Base-by-base conservation (phyloP, 2,329 filamentous ascomycete species). In the Stachybotrys chartarum region DNA sequence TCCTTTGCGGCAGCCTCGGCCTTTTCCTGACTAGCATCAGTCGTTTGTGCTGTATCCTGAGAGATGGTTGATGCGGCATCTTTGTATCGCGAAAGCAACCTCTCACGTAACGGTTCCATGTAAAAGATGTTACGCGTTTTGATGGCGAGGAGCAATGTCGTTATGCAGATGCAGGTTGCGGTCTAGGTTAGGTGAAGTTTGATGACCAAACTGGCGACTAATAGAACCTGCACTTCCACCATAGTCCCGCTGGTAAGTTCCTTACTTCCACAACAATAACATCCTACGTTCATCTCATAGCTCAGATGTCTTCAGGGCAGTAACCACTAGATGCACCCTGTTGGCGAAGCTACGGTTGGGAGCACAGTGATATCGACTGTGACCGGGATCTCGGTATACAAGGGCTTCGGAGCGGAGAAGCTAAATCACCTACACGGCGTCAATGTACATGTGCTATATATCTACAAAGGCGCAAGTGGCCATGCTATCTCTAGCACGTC, bases 401-500 rank as follows among this genome's bases (percentile, higher is more conserved):
- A 47, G 16, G n/a, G n/a, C n/a, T n/a, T n/a, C n/a, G n/a, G 24
- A 24, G 24, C 24, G 24, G 24, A 24, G 24, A 4, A 24, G 24
- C 24, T 24, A 24, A 24, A 24, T 24, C 24, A 24, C 24, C 2
- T 4, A 24, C 24, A 24, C 24, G 24, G 24, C 24, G 24, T 42
- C 35, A 42, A 47, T 24, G 17, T 47, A 47, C 45, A 47, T 12
- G 16, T 60, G 51, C 58, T 64, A 59, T 58, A 58, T 57, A 59
- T 60, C 54, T 58, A 55, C 45, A 47, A n/a, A 47, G 6, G 16
- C 45, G 45, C 16, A 24, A 17, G 16, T n/a, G 18, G 7, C 7
- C 45, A 47, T n/a, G 45, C 17, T 47, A 47, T 17, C 52, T 59
- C 59, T 72, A 82, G 65, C 89, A 93, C 55, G 86, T 88, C 94